Percentiles rank a stretch among this genome's conserved stretches.
phyloP scores from a whole-genome alignment of 257 asterid species.

The Misopates orontium region DNA sequence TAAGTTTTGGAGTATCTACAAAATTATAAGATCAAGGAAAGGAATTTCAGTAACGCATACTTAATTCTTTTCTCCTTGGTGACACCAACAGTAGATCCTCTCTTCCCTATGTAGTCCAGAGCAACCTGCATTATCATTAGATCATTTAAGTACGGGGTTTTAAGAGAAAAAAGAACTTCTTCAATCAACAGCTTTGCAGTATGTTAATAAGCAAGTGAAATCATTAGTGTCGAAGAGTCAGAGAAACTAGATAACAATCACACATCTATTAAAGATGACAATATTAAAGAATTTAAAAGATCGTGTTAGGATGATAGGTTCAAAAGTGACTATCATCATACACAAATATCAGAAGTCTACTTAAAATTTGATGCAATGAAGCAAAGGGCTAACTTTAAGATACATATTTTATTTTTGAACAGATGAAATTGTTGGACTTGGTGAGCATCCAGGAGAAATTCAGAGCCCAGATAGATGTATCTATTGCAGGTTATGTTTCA shows the following conservation, averaged over 20 bases:
- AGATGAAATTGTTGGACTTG: not conserved
- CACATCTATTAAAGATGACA: not conserved
- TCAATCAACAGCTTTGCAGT: not conserved
- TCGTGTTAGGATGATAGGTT: not conserved
- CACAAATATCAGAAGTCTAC: not conserved
- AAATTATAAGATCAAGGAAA: conserved; percentile 7
- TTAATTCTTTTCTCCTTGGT: conserved; percentile 92
- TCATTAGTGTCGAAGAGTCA: not conserved
- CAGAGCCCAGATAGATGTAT: not conserved
- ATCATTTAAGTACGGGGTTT: not conserved
- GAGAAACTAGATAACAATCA: not conserved
- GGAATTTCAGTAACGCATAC: conserved; percentile 44
- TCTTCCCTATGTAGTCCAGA: conserved; percentile 90
- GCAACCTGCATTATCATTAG: conserved; percentile 67
- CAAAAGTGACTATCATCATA: not conserved
- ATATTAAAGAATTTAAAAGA: no score
- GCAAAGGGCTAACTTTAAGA: not conserved
- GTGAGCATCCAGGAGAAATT: not conserved
- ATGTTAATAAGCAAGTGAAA: not conserved
- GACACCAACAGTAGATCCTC: conserved; percentile 99
- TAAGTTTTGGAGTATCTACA: conserved; percentile 21
- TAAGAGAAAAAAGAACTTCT: not conserved
- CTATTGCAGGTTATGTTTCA: not conserved
- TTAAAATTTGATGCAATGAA: not conserved
- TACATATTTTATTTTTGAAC: not conserved